Evolutionary conservation across 768 basidiomycete genomes (phyloP).

Genomic region (Grammothele lineata): DNA sequence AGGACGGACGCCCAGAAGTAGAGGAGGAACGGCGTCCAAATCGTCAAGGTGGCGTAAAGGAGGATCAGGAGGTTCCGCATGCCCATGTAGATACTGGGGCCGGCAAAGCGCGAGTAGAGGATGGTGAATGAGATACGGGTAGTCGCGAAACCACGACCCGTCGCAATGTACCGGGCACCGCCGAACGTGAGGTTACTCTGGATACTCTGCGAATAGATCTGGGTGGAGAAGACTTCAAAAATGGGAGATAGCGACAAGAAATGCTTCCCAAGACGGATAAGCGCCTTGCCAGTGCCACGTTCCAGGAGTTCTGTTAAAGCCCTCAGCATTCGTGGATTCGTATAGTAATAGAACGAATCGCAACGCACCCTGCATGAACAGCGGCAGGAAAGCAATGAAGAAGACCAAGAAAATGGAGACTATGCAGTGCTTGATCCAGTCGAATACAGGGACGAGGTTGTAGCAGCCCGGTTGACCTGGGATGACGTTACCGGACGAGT

Average conservation of each 20-base stretch:
- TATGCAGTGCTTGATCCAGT: conserved; percentile 97
- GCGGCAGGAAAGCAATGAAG: conserved; percentile 93
- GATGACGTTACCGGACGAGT: conserved; percentile 74
- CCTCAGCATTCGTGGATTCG: conserved; percentile 1
- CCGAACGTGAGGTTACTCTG: conserved; percentile 96
- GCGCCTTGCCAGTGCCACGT: conserved; percentile 90
- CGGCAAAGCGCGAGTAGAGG: conserved; percentile 97
- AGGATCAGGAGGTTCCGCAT: conserved; percentile 90
- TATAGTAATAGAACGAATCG: background rate
- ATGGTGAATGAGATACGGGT: conserved; percentile 95
- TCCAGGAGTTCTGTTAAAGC: conserved; percentile 77
- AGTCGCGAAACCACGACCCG: conserved; percentile 98
- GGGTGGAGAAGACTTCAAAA: conserved; percentile 98
- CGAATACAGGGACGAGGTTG: conserved; percentile 93
- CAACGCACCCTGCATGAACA: conserved; percentile 87
- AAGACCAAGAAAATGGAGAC: conserved; percentile 98
- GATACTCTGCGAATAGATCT: conserved; percentile 97
- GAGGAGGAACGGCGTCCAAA: conserved; percentile 93
- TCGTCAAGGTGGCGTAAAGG: conserved; percentile 84
- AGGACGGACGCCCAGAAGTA: conserved; percentile 99
- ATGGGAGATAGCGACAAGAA: conserved; percentile 95
- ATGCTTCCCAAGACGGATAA: conserved; percentile 93
- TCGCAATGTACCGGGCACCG: conserved; percentile 98
- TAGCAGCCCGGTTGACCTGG: conserved; percentile 91
- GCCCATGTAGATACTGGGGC: conserved; percentile 99